Evolutionary conservation across 305 asterid species (phyloP), one percentile per base, ranked within the genome.

Genomic region (Andrographis paniculata): DNA sequence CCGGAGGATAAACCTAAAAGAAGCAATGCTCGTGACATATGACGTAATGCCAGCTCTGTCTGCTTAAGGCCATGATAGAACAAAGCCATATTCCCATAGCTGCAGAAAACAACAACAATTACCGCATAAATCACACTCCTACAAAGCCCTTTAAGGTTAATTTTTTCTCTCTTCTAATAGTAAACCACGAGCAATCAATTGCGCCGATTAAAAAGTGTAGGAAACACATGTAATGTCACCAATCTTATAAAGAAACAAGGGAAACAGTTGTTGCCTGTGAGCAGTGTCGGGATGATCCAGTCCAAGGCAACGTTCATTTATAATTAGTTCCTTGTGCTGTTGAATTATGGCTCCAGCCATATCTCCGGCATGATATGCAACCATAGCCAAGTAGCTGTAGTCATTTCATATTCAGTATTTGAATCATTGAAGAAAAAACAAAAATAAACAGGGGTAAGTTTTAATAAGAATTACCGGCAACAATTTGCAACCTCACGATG

Each of bases 271-370:
- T 15, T 69, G 61, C 99, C 99, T 91, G 82, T 91, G 96, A 55
- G 99, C 95, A 48, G 99, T 92, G 69, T 92, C 96, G 17, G 96
- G 96, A 68, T 92, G 99, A 60, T 92, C 99, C 49, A 77, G 72
- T 35, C 99, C 99, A 55, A 92, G 95, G 69, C 96, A 87, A 21
- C 99, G 88, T 60, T 87, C 99, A 50, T 87, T 92, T 63, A 92
- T 92, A 68, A 92, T 84, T 42, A 87, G 84, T 68, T 92, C 99
- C 78, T 84, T 84, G 72, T 87, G 99, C 49, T 87, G 99, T 69
- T 92, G 96, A 79, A 77, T 75, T 59, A 92, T 87, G 40, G 96
- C 99, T 58, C 86, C 94, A 68, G 84, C 86, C 93, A 84, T 87
- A 73, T 91, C 99, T 61, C 96, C 96, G 31, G 94, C 99, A 66